Evolutionary conservation across 2,329 filamentous ascomycete genomes (phyloP).

Genomic region (Xylaria sp.): DNA sequence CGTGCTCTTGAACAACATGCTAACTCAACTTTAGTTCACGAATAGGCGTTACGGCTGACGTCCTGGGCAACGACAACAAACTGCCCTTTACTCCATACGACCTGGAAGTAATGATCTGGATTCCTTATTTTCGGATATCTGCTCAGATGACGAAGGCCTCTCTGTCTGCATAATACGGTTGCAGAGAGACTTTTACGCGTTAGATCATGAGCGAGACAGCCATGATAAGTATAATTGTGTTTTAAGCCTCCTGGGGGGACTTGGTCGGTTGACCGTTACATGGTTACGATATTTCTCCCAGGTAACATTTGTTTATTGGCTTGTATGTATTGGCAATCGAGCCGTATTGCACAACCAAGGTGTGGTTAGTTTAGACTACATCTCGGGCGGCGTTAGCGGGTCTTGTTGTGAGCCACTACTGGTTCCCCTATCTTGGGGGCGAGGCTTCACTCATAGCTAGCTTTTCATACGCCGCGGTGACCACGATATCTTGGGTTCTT

Average conservation of each 20-base stretch:
- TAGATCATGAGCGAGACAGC: conserved; percentile 21
- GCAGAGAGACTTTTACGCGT: conserved; percentile 5
- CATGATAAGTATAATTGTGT: conserved; percentile 30
- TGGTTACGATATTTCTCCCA: conserved; percentile 11
- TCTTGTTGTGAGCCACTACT: conserved; percentile 8
- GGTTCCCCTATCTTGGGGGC: background rate
- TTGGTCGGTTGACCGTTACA: conserved; percentile 13
- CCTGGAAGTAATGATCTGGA: conserved; percentile 34
- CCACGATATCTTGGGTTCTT: conserved; percentile 55
- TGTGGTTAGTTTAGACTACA: conserved; percentile 38
- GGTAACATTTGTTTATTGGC: conserved; percentile 27
- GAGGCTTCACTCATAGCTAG: background rate
- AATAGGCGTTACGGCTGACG: conserved; percentile 42
- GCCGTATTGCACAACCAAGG: conserved; percentile 41
- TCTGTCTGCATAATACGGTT: background rate
- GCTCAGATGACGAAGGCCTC: background rate
- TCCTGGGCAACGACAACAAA: conserved; percentile 52
- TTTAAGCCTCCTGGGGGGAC: conserved; percentile 20
- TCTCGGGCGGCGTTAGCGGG: conserved; percentile 20
- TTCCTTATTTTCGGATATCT: conserved; percentile 9
- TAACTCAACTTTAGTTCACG: conserved; percentile 32
- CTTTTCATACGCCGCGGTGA: conserved; percentile 37
- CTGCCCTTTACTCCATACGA: conserved; percentile 41
- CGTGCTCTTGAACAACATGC: background rate
- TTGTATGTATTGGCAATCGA: conserved; percentile 41